Conservation (phyloP, 805 yeast species). For the Lachancea kluyveri region DNA sequence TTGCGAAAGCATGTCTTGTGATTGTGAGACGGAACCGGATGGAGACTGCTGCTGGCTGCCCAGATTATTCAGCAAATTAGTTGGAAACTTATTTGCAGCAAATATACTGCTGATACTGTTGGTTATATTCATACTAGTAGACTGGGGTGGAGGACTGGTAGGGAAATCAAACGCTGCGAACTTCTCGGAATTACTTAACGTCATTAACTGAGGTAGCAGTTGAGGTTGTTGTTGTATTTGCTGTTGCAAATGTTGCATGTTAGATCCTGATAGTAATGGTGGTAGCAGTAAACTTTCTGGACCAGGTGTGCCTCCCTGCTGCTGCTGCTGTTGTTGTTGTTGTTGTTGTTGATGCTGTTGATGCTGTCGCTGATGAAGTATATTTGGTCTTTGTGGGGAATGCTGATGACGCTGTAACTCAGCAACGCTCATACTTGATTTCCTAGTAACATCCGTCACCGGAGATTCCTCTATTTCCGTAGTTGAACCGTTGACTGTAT, state of each 20-base stretch:
- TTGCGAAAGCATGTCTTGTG: conserved; percentile 16
- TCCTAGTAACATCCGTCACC: background rate
- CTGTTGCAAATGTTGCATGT: conserved; percentile 19
- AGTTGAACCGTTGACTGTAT: background rate
- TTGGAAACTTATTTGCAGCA: conserved; percentile 15
- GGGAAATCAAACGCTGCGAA: conserved; percentile 19
- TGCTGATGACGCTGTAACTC: conserved; percentile 7
- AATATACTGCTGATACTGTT: conserved; percentile 25
- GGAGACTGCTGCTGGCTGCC: conserved; percentile 11
- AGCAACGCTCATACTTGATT: conserved; percentile 4
- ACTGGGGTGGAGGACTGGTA: conserved; percentile 17
- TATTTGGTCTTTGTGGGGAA: background rate
- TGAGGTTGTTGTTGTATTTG: conserved; percentile 24
- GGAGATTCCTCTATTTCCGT: background rate
- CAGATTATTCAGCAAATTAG: conserved; percentile 9
- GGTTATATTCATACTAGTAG: conserved; percentile 21
- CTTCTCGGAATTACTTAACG: conserved; percentile 25
- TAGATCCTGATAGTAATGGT: conserved; percentile 18
- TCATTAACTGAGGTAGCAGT: conserved; percentile 25
- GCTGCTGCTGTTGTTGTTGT: conserved; percentile 3
- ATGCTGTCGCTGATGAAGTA: background rate
- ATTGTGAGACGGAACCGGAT: conserved; percentile 4
- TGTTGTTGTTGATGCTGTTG: background rate
- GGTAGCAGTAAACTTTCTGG: conserved; percentile 22
- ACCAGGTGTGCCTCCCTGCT: conserved; percentile 9